Conservation (phyloP, 2,329 filamentous ascomycete genomes). For the Ascocoryne sarcoides region DNA sequence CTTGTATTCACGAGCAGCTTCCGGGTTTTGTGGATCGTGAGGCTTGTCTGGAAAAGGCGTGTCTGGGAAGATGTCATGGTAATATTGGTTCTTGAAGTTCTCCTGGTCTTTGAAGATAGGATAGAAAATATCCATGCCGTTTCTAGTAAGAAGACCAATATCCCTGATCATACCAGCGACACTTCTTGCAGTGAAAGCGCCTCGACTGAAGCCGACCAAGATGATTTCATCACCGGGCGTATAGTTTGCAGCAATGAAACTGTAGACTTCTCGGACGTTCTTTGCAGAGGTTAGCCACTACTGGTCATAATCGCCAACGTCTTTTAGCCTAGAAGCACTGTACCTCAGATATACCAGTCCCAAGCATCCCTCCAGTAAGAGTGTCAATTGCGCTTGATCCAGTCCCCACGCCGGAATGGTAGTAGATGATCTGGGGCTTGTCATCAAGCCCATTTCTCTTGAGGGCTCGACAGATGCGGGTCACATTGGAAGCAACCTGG, state of each 20-base stretch:
- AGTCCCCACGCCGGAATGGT: conserved; percentile 52
- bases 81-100: conserved; percentile 28
- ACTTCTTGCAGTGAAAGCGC: conserved; percentile 34
- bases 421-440: conserved; percentile 48
- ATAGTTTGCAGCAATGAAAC: conserved; percentile 34
- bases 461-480: conserved; percentile 49
- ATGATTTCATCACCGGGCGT: conserved; percentile 34
- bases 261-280: conserved; percentile 41
- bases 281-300: conserved; percentile 28
- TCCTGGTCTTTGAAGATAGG: conserved; percentile 32
- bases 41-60: conserved; percentile 26
- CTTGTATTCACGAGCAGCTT: conserved; percentile 27
- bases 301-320: too few relatives aligned
- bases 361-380: conserved; percentile 46
- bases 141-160: conserved; percentile 32
- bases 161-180: conserved; percentile 28
- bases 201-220: conserved; percentile 34
- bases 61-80: conserved; percentile 27
- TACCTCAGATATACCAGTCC: conserved; percentile 37
- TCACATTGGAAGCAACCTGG: conserved; percentile 51
- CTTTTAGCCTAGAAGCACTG: not conserved
- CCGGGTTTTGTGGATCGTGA: conserved; percentile 12
- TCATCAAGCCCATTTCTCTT: conserved; percentile 40
- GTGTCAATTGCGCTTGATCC: conserved; percentile 40
- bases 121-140: conserved; percentile 36